Base-by-base conservation (phyloP, 768 basidiomycete species). In the Trametes cingulata region DNA sequence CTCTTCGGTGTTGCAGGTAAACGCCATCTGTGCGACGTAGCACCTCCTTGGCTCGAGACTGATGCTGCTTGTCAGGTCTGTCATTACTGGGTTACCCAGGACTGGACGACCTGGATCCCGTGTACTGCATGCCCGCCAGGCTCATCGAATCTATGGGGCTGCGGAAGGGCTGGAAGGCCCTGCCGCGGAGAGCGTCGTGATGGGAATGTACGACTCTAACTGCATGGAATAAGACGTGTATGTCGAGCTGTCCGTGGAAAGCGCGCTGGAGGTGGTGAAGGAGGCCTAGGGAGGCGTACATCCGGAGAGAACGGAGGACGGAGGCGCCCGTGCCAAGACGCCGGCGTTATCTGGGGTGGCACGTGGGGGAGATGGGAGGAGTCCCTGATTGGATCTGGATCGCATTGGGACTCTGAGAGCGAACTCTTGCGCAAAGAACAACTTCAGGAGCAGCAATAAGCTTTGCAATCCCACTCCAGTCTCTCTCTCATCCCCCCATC, bases 101-200 rank as follows among this genome's bases (percentile, higher is more conserved):
- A 1, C 74, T 99, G 20, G 79, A 85, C 15, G 91, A 93, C 64
- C 75, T 98, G 41, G 97, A 98, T 70, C 96, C 96, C 0, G 88
- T 97, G 20, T 97, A 95, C 69, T 98, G 96, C 75, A 94, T 98
- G 94, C 96, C 94, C 8, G 88, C 88, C 1, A 71, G 71, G 12
- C 67, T 94, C 8, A 91, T 93, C 42, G 85, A 90, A 69, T 73
- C 72, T 36, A 82, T 73, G 73, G 93, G 91, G 2, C 77, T 96
- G 57, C 76, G 78, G 64, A 93, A 88, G 69, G 78, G 69, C 5
- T 89, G 87, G 87, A 74, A 79, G 65, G 84, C 80, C 2, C 74
- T 90, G 22, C 77, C 79, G 22, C 73, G 82, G 39, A 71, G 33
- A 48, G 10, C 17, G 14, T 52, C 43, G 6, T 73, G 22, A 66